Evolutionary conservation across 1,284 basidiomycete species (phyloP).

Genomic region (Tausonia pullulans): DNA sequence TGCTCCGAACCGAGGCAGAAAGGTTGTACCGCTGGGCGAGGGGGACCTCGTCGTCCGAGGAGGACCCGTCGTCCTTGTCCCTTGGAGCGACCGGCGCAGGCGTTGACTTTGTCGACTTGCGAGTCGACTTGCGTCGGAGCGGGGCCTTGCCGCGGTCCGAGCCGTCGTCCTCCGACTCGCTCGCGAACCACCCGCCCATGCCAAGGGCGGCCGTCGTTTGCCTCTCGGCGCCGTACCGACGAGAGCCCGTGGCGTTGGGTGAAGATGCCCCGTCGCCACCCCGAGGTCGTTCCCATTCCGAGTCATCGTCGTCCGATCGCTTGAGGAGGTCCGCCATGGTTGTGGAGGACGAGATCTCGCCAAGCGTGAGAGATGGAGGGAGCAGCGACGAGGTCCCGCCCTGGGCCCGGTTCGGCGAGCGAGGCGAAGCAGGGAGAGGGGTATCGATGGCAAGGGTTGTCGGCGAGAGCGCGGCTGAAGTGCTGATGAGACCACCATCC

Average conservation of each 20-base stretch:
- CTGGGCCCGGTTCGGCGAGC: not conserved
- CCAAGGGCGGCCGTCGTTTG: slow-evolving; percentile 1
- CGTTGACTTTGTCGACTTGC: too few species aligned
- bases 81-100: not conserved
- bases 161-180: not conserved
- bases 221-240: not conserved
- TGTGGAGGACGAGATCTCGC: not conserved
- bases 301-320: not conserved
- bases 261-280: not conserved
- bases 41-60: slow-evolving; percentile 9
- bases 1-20: not conserved
- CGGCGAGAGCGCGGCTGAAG: not conserved
- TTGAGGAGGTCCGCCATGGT: not conserved
- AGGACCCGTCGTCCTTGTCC: not conserved
- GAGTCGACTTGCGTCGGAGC: too few species aligned
- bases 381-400: not conserved
- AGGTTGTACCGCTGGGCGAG: slow-evolving; percentile 6
- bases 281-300: not conserved
- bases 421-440: not conserved
- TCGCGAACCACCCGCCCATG: slow-evolving; percentile 5
- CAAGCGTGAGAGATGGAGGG: slow-evolving; percentile 1
- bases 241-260: not conserved
- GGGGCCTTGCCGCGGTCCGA: not conserved
- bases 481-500: not conserved
- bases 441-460: slow-evolving; percentile 1